These are phyloP conservation scores for Metschnikowia cubensis DNA, from an alignment of 805 yeast genomes.

Conservation along the genomic window DNA sequence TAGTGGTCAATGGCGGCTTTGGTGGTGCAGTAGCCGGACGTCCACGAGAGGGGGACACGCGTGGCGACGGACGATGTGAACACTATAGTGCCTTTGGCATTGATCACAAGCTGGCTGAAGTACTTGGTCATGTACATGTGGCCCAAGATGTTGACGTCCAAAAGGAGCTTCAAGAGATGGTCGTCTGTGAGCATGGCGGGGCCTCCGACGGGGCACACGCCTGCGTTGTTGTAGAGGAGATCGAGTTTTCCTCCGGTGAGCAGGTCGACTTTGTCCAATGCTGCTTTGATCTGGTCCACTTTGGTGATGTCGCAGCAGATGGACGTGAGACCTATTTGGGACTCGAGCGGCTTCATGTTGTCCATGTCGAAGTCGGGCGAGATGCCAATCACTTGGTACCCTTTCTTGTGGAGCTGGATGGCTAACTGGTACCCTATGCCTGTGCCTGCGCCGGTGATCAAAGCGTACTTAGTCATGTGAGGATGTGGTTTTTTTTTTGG, in stretches of 20 bases:
- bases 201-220: slow-evolving; percentile 25
- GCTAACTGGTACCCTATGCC: slow-evolving; percentile 18
- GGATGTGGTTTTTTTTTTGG: no score
- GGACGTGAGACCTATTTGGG: slow-evolving; percentile 25
- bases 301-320: slow-evolving; percentile 34
- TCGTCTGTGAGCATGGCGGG: slow-evolving; percentile 34
- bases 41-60: slow-evolving; percentile 31
- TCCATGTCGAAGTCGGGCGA: slow-evolving; percentile 24
- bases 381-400: slow-evolving; percentile 36
- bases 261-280: slow-evolving; percentile 17
- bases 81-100: slow-evolving; percentile 31
- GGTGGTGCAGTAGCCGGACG: slow-evolving; percentile 30
- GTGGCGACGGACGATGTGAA: slow-evolving; percentile 37
- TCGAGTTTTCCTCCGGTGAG: slow-evolving; percentile 33
- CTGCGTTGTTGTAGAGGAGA: slow-evolving; percentile 42
- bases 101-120: slow-evolving; percentile 28
- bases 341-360: slow-evolving; percentile 24
- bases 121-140: slow-evolving; percentile 33
- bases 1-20: slow-evolving; percentile 39
- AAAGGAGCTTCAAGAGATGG: slow-evolving; percentile 17
- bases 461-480: slow-evolving; percentile 14
- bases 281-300: slow-evolving; percentile 14
- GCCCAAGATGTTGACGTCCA: slow-evolving; percentile 39
- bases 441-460: slow-evolving; percentile 18
- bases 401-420: slow-evolving; percentile 21